Percentiles rank a stretch among this genome's conserved stretches.
These are phyloP conservation scores for Takakia lepidozioides DNA, from an alignment of 225 moss, liverwort and hornwort species.

Conservation along the genomic window DNA sequence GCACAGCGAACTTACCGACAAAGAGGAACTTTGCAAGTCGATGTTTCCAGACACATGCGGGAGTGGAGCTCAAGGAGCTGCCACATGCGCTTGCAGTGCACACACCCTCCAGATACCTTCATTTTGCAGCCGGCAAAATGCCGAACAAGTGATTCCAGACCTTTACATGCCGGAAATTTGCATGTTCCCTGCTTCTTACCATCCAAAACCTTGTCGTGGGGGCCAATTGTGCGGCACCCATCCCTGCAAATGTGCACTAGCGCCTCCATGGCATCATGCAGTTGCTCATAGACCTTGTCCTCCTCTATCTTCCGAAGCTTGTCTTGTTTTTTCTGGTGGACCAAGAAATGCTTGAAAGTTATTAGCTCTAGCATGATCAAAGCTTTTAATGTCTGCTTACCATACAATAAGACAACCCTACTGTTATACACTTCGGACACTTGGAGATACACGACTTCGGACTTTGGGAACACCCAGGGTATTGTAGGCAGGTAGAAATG, in stretches of 20 bases:
- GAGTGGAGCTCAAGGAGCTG: conserved; percentile 82
- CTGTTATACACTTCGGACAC: no score
- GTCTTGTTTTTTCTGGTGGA: conserved; percentile 52
- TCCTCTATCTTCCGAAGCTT: conserved; percentile 48
- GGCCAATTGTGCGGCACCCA: conserved; percentile 65
- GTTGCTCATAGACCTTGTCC: conserved; percentile 55
- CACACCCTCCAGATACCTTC: conserved; percentile 66
- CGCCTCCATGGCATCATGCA: conserved; percentile 82
- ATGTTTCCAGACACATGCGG: conserved; percentile 50
- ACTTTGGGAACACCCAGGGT: no score
- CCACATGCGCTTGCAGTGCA: conserved; percentile 89
- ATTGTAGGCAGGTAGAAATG: no score
- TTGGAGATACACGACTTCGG: no score
- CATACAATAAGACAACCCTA: no score
- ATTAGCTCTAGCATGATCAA: no score
- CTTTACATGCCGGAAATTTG: conserved; percentile 55
- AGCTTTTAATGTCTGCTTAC: not conserved
- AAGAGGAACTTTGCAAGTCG: conserved; percentile 72
- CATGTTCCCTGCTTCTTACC: conserved; percentile 29
- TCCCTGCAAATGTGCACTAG: conserved; percentile 76
- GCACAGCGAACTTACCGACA: no score
- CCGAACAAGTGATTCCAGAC: conserved; percentile 66
- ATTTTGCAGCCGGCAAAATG: conserved; percentile 76
- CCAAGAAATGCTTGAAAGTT: conserved; percentile 4
- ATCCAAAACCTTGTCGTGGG: conserved; percentile 36